Evolutionary conservation across 345 rosid species (phyloP), one percentile per base, ranked within the genome.

Genomic region (Ceriops decandra): DNA sequence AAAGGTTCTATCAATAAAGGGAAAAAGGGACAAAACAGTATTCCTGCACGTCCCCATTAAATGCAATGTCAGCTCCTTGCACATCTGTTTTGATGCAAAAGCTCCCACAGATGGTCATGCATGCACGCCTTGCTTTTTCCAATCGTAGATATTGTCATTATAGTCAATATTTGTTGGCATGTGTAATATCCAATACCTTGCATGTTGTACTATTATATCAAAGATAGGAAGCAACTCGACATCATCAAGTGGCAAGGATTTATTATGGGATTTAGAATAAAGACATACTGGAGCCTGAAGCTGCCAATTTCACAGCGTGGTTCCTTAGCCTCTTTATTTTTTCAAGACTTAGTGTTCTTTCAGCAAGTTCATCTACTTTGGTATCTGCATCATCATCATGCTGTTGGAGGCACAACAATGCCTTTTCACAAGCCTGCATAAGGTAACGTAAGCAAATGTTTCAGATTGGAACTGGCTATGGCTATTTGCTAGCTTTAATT

Each of bases 381-480:
- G 70, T 42, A 60, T 73, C 71, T 9, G 59, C 51, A 38, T 28
- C 57, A 36, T 28, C 57, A 36, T 69, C 66, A 63, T 57, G 71
- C 78, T 64, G 79, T 74, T 67, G 74, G 68, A 90, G 76, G 68
- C 85, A 73, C 33, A 65, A 54, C 30, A 84, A 61, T 56, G 90
- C 88, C 69, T 84, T 82, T 52, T 87, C 87, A 71, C 90, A 88
- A 27, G 96, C 95, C 96, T 86, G 47, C 7, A 67, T 13, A 52
- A 71, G 58, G 38, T 22, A 65, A 73, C 71, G 21, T 46, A 27
- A 66, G 30, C 21, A 6, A 13, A 27, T 3, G 66, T 11, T 21
- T 62, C 42, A 32, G 58, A 47, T 24, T 33, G 17, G 26, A n/a
- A 42, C 49, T 11, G 15, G 15, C 49, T 42, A 11, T 42, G 19